These are phyloP conservation scores for Monosporascus sp. DNA, from an alignment of 2,329 filamentous ascomycete species.

Conservation along the genomic window DNA sequence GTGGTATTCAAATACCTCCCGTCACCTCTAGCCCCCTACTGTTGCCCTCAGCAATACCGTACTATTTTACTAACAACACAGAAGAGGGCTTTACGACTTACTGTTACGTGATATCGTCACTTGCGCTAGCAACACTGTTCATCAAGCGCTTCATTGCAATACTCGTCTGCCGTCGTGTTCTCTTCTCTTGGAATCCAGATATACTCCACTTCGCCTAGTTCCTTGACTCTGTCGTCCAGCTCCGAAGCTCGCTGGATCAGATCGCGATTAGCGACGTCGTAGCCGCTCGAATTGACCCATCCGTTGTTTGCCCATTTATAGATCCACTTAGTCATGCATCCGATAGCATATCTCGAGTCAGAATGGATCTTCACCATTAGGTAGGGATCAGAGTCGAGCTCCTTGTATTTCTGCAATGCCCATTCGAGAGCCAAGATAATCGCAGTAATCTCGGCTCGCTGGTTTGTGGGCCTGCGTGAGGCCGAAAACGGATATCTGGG, in stretches of 20 bases:
- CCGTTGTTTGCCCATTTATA: conserved; percentile 28
- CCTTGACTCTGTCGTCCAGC: conserved; percentile 19
- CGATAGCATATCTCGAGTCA: conserved; percentile 31
- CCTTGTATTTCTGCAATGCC: conserved; percentile 30
- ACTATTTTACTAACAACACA: too few relatives aligned
- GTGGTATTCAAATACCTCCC: too few relatives aligned
- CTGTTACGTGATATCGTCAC: too few relatives aligned
- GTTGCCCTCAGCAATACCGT: too few relatives aligned
- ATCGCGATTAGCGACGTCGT: conserved; percentile 29
- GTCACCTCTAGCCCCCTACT: too few relatives aligned
- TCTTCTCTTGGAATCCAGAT: conserved; percentile 27
- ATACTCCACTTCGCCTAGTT: conserved; percentile 25
- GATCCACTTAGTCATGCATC: conserved; percentile 27
- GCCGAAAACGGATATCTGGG: neutral
- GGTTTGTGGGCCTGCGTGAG: conserved; percentile 23
- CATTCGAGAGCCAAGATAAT: conserved; percentile 43
- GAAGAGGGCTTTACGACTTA: too few relatives aligned
- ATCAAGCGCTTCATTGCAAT: conserved; percentile 27
- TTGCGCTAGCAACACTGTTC: neutral
- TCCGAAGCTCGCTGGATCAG: conserved; percentile 24
- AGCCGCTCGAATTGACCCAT: conserved; percentile 25
- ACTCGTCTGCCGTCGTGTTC: conserved; percentile 26
- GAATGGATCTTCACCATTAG: conserved; percentile 26
- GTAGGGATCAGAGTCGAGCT: conserved; percentile 11
- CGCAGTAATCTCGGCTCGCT: conserved; percentile 30